A percentile compares a stretch with the other conserved stretches of the same genome.
Conservation (phyloP, 768 basidiomycete species). For the Leccinum truebloodii region DNA sequence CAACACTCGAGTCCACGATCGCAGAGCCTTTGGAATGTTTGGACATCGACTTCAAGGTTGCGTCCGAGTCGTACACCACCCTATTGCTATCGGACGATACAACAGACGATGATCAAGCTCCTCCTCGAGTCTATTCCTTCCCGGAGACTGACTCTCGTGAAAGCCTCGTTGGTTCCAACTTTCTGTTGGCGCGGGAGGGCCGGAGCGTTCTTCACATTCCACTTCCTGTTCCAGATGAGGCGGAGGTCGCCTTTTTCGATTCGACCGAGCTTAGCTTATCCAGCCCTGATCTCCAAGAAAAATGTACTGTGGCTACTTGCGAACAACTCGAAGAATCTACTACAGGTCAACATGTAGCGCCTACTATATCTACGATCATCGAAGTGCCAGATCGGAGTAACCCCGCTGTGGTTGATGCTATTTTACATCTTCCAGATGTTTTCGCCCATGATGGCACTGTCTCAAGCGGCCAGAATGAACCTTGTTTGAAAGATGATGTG, state of each 20-base stretch:
- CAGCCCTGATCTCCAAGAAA: conserved; percentile 1
- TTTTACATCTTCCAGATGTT: background rate
- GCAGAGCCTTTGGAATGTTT: background rate
- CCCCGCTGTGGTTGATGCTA: background rate
- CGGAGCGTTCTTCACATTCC: conserved; percentile 7
- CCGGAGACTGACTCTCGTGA: background rate
- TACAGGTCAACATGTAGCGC: background rate
- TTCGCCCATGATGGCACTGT: background rate
- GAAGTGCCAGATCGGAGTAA: background rate
- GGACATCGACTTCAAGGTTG: background rate
- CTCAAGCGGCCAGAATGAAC: background rate
- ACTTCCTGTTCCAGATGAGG: conserved; percentile 17
- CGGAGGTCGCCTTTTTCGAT: conserved; percentile 22
- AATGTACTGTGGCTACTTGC: background rate
- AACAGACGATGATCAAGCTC: background rate
- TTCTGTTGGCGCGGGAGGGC: conserved; percentile 3
- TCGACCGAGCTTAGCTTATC: background rate
- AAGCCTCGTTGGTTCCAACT: background rate
- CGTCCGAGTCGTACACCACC: background rate
- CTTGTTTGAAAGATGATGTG: conserved; percentile 10
- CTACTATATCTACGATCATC: background rate
- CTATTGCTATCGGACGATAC: background rate
- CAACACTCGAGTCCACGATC: background rate
- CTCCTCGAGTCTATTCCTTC: background rate
- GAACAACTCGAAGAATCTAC: background rate